These are phyloP conservation scores for Cercospora sesami DNA, from an alignment of 2,329 filamentous ascomycete species.

Conservation along the genomic window DNA sequence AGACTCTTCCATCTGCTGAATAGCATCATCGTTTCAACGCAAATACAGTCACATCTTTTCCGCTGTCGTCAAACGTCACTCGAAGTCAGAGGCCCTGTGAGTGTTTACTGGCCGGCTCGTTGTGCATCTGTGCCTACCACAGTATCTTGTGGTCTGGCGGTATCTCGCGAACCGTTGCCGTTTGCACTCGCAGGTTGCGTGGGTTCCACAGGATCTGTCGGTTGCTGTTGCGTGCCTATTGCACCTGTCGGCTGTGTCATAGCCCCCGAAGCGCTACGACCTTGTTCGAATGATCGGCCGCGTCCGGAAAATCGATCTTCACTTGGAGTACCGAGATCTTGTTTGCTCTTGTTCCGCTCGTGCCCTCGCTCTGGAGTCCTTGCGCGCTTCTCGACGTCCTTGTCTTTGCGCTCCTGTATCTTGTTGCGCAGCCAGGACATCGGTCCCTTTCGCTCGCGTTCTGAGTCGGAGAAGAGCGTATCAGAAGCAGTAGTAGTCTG, in stretches of 20 bases:
- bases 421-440: constrained; percentile 67
- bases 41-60: constrained; percentile 1
- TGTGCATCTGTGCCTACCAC: not conserved
- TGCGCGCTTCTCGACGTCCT: constrained; percentile 52
- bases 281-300: constrained; percentile 28
- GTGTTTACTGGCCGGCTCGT: not conserved
- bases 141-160: not conserved
- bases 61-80: not conserved
- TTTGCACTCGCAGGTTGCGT: not conserved
- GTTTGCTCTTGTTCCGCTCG: constrained; percentile 31
- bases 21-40: not conserved
- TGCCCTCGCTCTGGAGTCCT: constrained; percentile 40
- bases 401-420: constrained; percentile 59
- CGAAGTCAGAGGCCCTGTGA: not conserved
- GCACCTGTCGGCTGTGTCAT: not conserved
- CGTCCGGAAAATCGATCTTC: constrained; percentile 27
- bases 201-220: not conserved
- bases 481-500: constrained; percentile 32
- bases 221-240: not conserved
- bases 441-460: constrained; percentile 58
- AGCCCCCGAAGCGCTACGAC: not conserved
- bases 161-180: not conserved
- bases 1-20: constrained; percentile 1
- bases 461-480: constrained; percentile 40
- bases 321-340: constrained; percentile 26